Evolutionary conservation across 192 early-diverging fungal species (phyloP).

Genomic region (Coemansia guatemalensis): DNA sequence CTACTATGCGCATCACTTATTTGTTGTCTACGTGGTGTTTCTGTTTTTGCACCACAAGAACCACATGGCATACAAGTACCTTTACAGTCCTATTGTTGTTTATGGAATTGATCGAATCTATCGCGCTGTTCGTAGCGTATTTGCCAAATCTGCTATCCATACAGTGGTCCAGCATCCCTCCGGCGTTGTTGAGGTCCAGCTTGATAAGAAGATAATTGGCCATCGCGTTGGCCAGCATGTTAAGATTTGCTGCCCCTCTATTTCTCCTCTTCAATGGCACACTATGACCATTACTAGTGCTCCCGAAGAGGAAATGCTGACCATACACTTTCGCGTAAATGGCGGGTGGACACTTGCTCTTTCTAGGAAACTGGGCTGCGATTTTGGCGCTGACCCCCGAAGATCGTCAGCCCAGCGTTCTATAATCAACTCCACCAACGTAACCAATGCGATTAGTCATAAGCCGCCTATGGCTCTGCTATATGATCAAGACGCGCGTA

Average conservation of each 20-base stretch:
- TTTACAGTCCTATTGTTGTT: conserved; percentile 55
- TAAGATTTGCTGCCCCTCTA: conserved; percentile 68
- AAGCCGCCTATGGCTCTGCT: conserved; percentile 12
- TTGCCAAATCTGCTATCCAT: conserved; percentile 57
- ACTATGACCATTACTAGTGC: conserved; percentile 75
- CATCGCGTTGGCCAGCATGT: conserved; percentile 77
- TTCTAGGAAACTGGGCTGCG: conserved; percentile 66
- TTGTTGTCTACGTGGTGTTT: conserved; percentile 63
- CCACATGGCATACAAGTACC: conserved; percentile 61
- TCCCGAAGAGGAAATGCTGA: conserved; percentile 74
- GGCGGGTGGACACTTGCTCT: conserved; percentile 72
- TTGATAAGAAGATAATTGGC: conserved; percentile 55
- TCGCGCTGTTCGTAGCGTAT: conserved; percentile 58
- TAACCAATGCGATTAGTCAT: background rate
- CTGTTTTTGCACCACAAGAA: conserved; percentile 70
- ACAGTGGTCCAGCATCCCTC: conserved; percentile 77
- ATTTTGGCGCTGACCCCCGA: conserved; percentile 38
- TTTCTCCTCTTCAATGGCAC: conserved; percentile 75
- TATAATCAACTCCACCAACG: background rate
- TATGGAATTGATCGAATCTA: conserved; percentile 65
- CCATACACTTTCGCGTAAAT: conserved; percentile 74
- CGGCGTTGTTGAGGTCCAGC: conserved; percentile 69
- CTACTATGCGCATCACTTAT: conserved; percentile 79
- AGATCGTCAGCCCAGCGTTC: conserved; percentile 11
- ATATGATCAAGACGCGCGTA: conserved; percentile 29